These are phyloP conservation scores for Diaporthe sp. DNA, from an alignment of 2,329 filamentous ascomycete species.

Conservation along the genomic window DNA sequence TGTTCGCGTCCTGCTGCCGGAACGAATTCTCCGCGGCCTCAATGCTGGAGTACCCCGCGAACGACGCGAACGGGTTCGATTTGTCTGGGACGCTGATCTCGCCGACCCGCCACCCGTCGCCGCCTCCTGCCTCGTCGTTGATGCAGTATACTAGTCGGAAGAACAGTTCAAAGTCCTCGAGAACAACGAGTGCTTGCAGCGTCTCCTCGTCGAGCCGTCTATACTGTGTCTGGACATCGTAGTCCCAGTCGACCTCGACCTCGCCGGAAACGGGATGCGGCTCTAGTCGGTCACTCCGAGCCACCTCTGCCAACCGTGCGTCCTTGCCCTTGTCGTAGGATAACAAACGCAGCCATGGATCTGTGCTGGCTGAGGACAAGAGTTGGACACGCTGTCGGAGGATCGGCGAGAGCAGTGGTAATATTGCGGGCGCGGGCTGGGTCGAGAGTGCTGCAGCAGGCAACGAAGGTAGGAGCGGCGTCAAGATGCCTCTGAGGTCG, in stretches of 20 bases:
- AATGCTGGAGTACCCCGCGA: slow-evolving; percentile 66
- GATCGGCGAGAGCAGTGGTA: slow-evolving; percentile 75
- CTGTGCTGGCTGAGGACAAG: slow-evolving; percentile 70
- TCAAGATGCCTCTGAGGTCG: slow-evolving; percentile 63
- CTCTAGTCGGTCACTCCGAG: slow-evolving; percentile 75
- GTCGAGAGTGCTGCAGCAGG: slow-evolving; percentile 71
- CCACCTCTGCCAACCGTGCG: slow-evolving; percentile 71
- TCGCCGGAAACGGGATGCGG: slow-evolving; percentile 87
- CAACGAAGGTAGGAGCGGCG: slow-evolving; percentile 71
- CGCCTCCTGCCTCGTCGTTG: slow-evolving; percentile 71
- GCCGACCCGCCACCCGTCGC: slow-evolving; percentile 78
- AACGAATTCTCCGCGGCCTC: slow-evolving; percentile 73
- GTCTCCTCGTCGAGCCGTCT: slow-evolving; percentile 82
- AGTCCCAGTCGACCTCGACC: slow-evolving; percentile 80
- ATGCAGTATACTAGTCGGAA: slow-evolving; percentile 80
- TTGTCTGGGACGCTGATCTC: slow-evolving; percentile 75
- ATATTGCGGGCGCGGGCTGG: slow-evolving; percentile 67
- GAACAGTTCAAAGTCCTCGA: slow-evolving; percentile 71
- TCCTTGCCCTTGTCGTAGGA: slow-evolving; percentile 75
- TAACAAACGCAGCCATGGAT: slow-evolving; percentile 81
- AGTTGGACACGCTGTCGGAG: slow-evolving; percentile 76
- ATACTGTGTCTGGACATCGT: slow-evolving; percentile 74
- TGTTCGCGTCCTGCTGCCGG: slow-evolving; percentile 50
- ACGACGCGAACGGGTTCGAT: slow-evolving; percentile 67
- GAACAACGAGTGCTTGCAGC: slow-evolving; percentile 74